A percentile compares a stretch with the other conserved stretches of the same genome.
These are phyloP conservation scores for Pleurostoma richardsiae DNA, from an alignment of 2,329 filamentous ascomycete genomes.

Conservation along the genomic window DNA sequence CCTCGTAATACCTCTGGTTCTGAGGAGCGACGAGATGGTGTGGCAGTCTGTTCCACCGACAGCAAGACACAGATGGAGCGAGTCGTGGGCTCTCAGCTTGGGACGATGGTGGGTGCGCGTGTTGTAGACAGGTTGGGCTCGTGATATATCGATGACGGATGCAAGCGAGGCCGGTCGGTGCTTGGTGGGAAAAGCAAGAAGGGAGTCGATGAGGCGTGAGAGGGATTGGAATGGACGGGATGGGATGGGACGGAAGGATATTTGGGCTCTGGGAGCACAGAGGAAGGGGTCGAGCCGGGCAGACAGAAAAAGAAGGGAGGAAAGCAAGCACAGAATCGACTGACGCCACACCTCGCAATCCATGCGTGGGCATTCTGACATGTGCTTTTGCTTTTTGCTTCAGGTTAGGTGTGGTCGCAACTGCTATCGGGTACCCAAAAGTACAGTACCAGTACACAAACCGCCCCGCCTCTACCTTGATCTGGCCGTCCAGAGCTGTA, in stretches of 20 bases:
- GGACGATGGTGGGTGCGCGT: not conserved
- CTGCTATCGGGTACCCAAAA: not conserved
- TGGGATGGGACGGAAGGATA: not conserved
- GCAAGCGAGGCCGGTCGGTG: too few species aligned
- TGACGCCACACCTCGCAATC: not conserved
- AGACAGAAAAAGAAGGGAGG: not conserved
- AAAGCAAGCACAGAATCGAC: not conserved
- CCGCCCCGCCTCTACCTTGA: too few species aligned
- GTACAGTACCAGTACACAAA: too few species aligned
- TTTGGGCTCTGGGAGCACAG: not conserved
- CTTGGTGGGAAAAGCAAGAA: not conserved
- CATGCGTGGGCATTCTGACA: not conserved
- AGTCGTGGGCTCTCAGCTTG: not conserved
- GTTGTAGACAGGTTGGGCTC: not conserved
- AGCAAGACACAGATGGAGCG: not conserved
- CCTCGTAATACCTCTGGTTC: not conserved
- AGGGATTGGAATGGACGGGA: not conserved
- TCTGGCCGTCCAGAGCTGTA: too few species aligned
- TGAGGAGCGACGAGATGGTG: not conserved
- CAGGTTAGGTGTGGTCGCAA: too few species aligned
- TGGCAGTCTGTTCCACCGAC: not conserved
- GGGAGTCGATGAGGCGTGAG: not conserved
- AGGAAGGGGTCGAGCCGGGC: not conserved
- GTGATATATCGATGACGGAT: not conserved
- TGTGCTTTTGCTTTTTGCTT: not conserved